A percentile compares a stretch with the other conserved stretches of the same genome.
Evolutionary conservation across 108 stramenopile genomes (phyloP).

Genomic region (Stephanodiscus minutulus): DNA sequence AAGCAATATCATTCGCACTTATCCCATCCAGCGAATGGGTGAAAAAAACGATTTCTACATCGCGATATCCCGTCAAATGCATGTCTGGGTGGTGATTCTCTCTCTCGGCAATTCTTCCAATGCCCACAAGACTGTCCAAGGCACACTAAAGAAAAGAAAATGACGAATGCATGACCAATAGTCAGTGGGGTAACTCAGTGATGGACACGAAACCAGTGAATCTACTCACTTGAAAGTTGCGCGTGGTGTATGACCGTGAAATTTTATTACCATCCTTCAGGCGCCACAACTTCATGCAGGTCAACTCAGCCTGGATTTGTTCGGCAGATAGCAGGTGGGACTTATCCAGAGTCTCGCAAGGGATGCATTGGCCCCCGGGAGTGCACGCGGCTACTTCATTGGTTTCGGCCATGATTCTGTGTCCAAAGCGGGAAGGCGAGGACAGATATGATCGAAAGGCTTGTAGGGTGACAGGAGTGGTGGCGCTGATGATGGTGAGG

Average conservation of each 20-base stretch:
- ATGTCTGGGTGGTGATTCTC: slow-evolving; percentile 91
- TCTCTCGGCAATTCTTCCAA: slow-evolving; percentile 80
- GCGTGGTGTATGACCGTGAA: slow-evolving; percentile 54
- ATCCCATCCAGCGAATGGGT: slow-evolving; percentile 85
- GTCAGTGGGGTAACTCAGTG: neutral
- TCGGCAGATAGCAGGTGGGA: slow-evolving; percentile 55
- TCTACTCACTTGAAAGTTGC: slow-evolving; percentile 58
- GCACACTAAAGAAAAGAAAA: slow-evolving; percentile 35
- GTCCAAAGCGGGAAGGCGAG: neutral
- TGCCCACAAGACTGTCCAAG: slow-evolving; percentile 75
- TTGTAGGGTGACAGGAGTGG: neutral
- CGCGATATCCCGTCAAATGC: slow-evolving; percentile 87
- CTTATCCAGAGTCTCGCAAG: slow-evolving; percentile 66
- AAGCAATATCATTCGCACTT: slow-evolving; percentile 80
- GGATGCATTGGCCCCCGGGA: slow-evolving; percentile 54
- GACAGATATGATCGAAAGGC: neutral
- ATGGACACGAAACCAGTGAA: neutral
- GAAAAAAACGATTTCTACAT: slow-evolving; percentile 80
- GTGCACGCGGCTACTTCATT: slow-evolving; percentile 27
- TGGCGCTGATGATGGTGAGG: slow-evolving; percentile 2
- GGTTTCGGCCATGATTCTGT: slow-evolving; percentile 6
- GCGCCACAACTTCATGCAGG: slow-evolving; percentile 34
- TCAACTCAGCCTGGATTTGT: slow-evolving; percentile 33
- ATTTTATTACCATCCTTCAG: slow-evolving; percentile 25
- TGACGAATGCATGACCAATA: neutral